Evolutionary conservation across 768 basidiomycete species (phyloP).

Genomic region (Tulasnella sp.): DNA sequence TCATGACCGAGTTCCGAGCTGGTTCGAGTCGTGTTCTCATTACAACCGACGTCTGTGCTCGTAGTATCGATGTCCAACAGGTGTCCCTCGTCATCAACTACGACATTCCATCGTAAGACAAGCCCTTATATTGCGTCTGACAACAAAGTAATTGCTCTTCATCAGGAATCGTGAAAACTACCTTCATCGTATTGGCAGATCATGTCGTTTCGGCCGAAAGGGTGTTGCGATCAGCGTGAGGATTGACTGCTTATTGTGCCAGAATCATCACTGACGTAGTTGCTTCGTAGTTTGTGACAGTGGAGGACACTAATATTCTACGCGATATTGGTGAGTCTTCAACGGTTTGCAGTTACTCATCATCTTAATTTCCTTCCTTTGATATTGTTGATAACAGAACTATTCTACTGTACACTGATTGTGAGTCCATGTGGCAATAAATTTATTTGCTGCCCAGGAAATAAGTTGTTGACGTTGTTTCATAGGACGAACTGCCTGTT

Average conservation of each 20-base stretch:
- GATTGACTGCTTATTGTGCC: conserved; percentile 15
- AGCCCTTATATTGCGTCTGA: conserved; percentile 12
- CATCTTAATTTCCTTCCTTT: no score
- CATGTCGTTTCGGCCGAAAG: conserved; percentile 95
- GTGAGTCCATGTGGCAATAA: conserved; percentile 33
- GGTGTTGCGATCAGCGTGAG: conserved; percentile 97
- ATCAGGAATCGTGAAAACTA: conserved; percentile 92
- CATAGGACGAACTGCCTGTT: conserved; percentile 92
- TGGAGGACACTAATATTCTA: conserved; percentile 88
- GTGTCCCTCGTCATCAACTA: conserved; percentile 97
- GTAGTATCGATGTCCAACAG: conserved; percentile 97
- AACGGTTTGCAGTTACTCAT: no score
- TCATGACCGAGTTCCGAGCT: conserved; percentile 89
- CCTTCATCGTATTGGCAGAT: conserved; percentile 97
- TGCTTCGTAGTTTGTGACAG: conserved; percentile 61
- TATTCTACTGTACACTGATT: conserved; percentile 92
- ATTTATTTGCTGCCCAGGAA: conserved; percentile 5
- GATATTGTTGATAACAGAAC: no score
- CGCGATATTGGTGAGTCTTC: conserved; percentile 78
- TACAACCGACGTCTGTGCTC: conserved; percentile 93
- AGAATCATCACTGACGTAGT: neutral
- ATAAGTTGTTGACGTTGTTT: conserved; percentile 19
- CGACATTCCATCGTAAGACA: conserved; percentile 74
- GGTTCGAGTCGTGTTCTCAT: conserved; percentile 70
- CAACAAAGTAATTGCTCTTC: conserved; percentile 13